A percentile compares a stretch with the other conserved stretches of the same genome.
Conservation (phyloP, 805 yeast genomes). For the Lipomyces yamadae region DNA sequence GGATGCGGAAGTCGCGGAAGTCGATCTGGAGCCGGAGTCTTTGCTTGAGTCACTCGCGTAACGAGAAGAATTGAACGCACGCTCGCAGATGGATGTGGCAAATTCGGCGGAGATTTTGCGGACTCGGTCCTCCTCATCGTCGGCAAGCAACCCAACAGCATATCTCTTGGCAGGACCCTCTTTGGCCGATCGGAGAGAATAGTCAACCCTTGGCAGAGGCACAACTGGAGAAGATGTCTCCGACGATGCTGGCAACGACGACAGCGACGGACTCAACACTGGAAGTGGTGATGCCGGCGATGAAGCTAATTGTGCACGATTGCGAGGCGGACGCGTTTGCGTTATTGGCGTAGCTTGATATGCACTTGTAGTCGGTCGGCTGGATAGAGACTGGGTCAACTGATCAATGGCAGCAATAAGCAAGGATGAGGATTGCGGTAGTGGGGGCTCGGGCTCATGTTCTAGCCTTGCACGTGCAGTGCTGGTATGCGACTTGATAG, state of each 20-base stretch:
- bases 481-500: constrained; percentile 20
- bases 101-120: constrained; percentile 35
- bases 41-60: constrained; percentile 19
- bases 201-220: not conserved
- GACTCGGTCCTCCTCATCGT: constrained; percentile 31
- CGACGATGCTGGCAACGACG: not conserved
- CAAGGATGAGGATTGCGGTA: constrained; percentile 28
- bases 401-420: constrained; percentile 21
- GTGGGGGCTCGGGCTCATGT: constrained; percentile 21
- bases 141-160: not conserved
- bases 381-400: constrained; percentile 16
- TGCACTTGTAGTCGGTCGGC: not conserved
- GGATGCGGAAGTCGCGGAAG: constrained; percentile 21
- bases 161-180: constrained; percentile 13
- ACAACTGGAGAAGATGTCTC: not conserved
- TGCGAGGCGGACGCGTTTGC: not conserved
- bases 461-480: not conserved
- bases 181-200: constrained; percentile 26
- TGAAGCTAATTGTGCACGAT: not conserved
- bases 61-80: constrained; percentile 20
- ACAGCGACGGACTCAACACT: not conserved
- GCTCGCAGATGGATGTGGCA: constrained; percentile 33
- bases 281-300: not conserved
- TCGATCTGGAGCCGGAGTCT: constrained; percentile 13
- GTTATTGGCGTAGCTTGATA: not conserved